Percentiles rank a stretch among this genome's conserved stretches.
Conservation (phyloP, 2,329 filamentous ascomycete species). For the Phyllosticta paracitricarpa region DNA sequence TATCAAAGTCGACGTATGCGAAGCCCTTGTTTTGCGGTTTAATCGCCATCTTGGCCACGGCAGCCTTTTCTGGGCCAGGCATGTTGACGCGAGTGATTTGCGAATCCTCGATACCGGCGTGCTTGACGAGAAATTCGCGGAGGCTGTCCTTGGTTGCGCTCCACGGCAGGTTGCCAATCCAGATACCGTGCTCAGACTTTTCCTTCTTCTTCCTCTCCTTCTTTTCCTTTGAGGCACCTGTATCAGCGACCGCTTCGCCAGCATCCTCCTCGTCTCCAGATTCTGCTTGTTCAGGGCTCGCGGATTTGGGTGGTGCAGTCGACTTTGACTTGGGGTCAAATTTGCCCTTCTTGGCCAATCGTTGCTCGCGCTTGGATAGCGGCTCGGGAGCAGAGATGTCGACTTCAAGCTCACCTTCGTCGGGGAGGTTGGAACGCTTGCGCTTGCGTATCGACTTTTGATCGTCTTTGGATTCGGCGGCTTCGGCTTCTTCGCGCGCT, state of each 20-base stretch:
- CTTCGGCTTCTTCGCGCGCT: conserved; percentile 1
- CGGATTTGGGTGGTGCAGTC: conserved; percentile 11
- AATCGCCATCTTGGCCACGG: conserved; percentile 30
- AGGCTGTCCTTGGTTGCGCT: conserved; percentile 63
- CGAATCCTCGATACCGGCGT: conserved; percentile 47
- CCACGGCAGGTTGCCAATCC: conserved; percentile 95
- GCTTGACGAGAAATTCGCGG: conserved; percentile 67
- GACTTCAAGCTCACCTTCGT: conserved; percentile 60
- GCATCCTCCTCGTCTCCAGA: conserved; percentile 12
- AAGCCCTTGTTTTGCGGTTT: conserved; percentile 78
- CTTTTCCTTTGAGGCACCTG: conserved; percentile 12
- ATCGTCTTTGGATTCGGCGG: conserved; percentile 9
- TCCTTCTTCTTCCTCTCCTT: conserved; percentile 24
- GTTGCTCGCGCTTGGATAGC: conserved; percentile 85
- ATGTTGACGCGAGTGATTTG: conserved; percentile 79
- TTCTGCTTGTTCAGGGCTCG: conserved; percentile 10
- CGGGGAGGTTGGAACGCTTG: conserved; percentile 49
- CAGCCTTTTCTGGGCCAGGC: conserved; percentile 43
- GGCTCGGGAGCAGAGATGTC: conserved; percentile 85
- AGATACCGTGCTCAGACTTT: conserved; percentile 76
- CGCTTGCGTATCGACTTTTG: conserved; percentile 28
- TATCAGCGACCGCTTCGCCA: conserved; percentile 26
- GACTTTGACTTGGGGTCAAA: conserved; percentile 21
- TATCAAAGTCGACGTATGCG: conserved; percentile 87
- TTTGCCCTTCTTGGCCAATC: conserved; percentile 79